Evolutionary conservation across 1,284 basidiomycete species (phyloP).

Genomic region (Ustilago bromivora): DNA sequence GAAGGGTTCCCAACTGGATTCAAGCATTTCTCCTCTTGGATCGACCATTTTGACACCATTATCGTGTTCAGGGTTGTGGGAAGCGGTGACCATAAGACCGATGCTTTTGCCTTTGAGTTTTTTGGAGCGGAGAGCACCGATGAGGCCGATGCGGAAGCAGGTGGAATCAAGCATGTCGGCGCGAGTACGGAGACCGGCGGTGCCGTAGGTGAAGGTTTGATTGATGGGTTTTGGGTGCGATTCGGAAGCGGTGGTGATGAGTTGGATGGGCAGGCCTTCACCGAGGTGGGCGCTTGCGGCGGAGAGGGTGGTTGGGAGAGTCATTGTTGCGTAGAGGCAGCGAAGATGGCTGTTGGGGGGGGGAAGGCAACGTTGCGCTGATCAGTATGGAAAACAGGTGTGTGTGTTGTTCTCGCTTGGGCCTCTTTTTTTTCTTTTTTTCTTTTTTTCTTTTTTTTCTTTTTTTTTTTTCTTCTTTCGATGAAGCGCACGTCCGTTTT

Average conservation of each 20-base stretch:
- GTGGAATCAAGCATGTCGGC: conserved; percentile 88
- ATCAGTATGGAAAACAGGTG: not conserved
- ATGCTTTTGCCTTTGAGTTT: conserved; percentile 88
- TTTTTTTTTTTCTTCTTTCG: too few species aligned
- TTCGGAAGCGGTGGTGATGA: conserved; percentile 55
- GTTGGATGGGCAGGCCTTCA: conserved; percentile 44
- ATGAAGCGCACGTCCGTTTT: too few species aligned
- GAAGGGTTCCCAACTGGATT: conserved; percentile 89
- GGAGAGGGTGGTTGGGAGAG: conserved; percentile 49
- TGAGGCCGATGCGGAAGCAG: conserved; percentile 89
- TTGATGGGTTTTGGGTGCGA: conserved; percentile 72
- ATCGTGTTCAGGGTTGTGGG: conserved; percentile 96
- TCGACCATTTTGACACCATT: conserved; percentile 99
- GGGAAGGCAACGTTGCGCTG: not conserved
- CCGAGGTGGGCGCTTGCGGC: conserved; percentile 50
- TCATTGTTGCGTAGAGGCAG: conserved; percentile 21
- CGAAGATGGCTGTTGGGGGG: not conserved
- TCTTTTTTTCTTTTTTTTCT: too few species aligned
- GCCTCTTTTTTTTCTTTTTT: too few species aligned
- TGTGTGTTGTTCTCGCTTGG: conserved; percentile 6
- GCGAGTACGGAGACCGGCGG: conserved; percentile 93
- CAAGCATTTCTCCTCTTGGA: conserved; percentile 99
- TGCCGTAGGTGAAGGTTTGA: conserved; percentile 84
- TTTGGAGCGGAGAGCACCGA: conserved; percentile 91
- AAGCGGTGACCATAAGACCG: conserved; percentile 98